Percentiles rank a stretch among this genome's conserved stretches.
Conservation (phyloP, 768 basidiomycete genomes). For the Kwoniella europaea region DNA sequence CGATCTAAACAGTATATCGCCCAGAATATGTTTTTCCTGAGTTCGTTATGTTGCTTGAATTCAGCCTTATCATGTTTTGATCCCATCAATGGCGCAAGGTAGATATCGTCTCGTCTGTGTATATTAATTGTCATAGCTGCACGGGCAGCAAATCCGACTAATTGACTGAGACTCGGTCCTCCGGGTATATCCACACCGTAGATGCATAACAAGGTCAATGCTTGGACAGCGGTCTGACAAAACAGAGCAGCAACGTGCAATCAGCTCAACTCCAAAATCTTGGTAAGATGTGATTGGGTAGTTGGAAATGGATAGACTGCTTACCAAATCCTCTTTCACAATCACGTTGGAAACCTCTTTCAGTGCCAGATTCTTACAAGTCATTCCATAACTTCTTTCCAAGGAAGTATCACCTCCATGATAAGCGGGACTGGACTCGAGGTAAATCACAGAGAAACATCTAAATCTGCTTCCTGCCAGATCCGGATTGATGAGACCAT, state of each 20-base stretch:
- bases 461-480: conserved; percentile 1
- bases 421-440: not conserved
- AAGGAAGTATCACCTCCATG: not conserved
- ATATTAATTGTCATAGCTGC: conserved; percentile 25
- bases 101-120: conserved; percentile 28
- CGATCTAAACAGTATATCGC: conserved; percentile 26
- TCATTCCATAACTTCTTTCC: not conserved
- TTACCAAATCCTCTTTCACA: conserved; percentile 17
- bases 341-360: conserved; percentile 11
- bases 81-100: not conserved
- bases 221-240: conserved; percentile 20
- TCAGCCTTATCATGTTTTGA: not conserved
- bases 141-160: conserved; percentile 14
- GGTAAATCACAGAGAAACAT: not conserved
- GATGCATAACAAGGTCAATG: conserved; percentile 11
- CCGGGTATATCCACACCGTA: conserved; percentile 15
- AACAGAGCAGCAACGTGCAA: too few relatives aligned
- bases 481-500: not conserved
- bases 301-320: not conserved
- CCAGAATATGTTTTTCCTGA: conserved; percentile 29
- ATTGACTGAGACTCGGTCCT: conserved; percentile 18
- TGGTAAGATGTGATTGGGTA: not conserved
- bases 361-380: not conserved
- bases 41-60: conserved; percentile 15
- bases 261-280: too few relatives aligned